A percentile compares a stretch with the other conserved stretches of the same genome.
Evolutionary conservation across 495 filamentous ascomycete species (phyloP).

Genomic region (Penicillium herquei): DNA sequence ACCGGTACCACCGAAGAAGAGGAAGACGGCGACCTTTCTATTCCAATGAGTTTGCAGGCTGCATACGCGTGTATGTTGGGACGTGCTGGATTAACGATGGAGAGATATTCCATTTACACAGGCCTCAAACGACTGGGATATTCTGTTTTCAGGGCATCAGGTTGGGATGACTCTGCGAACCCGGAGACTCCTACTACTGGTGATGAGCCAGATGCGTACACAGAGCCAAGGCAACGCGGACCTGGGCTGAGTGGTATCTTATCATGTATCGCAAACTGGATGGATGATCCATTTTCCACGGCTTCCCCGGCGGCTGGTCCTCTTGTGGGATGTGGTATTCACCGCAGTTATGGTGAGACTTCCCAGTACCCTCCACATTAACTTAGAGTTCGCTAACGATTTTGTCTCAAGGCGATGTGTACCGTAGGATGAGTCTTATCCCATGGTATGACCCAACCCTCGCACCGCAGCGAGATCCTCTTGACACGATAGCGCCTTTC

Average conservation of each 20-base stretch:
- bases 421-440: conserved; percentile 70
- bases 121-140: conserved; percentile 84
- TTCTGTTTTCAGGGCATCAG: conserved; percentile 66
- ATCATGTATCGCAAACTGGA: conserved; percentile 33
- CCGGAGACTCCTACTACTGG: conserved; percentile 4
- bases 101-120: conserved; percentile 83
- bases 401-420: conserved; percentile 57
- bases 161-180: conserved; percentile 42
- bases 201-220: conserved; percentile 1
- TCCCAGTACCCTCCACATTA: background rate
- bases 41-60: conserved; percentile 86
- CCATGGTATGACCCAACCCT: conserved; percentile 64
- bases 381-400: conserved; percentile 1
- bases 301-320: conserved; percentile 56
- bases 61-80: conserved; percentile 81
- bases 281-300: conserved; percentile 26
- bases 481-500: conserved; percentile 52
- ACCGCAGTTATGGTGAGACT: conserved; percentile 65
- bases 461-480: conserved; percentile 13
- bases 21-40: conserved; percentile 48
- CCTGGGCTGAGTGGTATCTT: conserved; percentile 36
- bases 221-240: conserved; percentile 16
- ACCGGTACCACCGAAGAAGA: conserved; percentile 25
- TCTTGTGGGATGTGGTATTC: conserved; percentile 70
- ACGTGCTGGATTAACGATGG: conserved; percentile 63